Evolutionary conservation across 2,329 filamentous ascomycete genomes (phyloP), one percentile per base, ranked within the genome.

Genomic region (Colletotrichum chrysophilum): DNA sequence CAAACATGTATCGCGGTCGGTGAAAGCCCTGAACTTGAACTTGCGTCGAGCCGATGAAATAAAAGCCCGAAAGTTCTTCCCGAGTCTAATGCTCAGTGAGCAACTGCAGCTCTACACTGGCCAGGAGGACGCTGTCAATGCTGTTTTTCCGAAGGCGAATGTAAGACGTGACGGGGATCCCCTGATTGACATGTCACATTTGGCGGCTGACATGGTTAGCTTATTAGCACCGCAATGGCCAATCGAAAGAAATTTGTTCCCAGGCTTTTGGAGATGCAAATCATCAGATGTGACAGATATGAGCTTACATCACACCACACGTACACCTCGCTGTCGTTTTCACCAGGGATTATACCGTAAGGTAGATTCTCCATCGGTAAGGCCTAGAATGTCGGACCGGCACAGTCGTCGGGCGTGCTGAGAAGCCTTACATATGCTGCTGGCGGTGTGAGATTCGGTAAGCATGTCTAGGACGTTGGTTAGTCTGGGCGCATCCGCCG

Each of bases 1-100:
- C 69, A 12, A 80, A 64, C 61, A 80, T 80, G 38, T 80, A 80
- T 55, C 52, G 67, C 21, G 36, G 71, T 13, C 60, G 48, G 18
- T 75, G n/a, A 52, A 38, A 32, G 28, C 21, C 52, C 43, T 21
- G 61, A 21, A 38, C 7, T 21, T 21, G 16, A 38, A 34, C 21
- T 14, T 64, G 13, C 13, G 36, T 12, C 34, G 24, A 32, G 26
- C 38, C 28, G 34, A 56, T 28, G 34, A 66, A 38, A 32, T 12
- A 66, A 8, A 52, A 28, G 62, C 62, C 7, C 13, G 18, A 14
- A 7, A 32, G 16, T 66, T 48, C 34, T 36, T 16, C 13, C 14
- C 13, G 12, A 28, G 13, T 16, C 8, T 10, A 26, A 6, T 32
- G 16, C 14, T 34, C 26, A n/a, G 28, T 7, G 28, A 30, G 18